Percentiles rank a stretch among this genome's conserved stretches.
phyloP scores from a whole-genome alignment of 1,284 basidiomycete species.

The Sanghuangporus weigelae region DNA sequence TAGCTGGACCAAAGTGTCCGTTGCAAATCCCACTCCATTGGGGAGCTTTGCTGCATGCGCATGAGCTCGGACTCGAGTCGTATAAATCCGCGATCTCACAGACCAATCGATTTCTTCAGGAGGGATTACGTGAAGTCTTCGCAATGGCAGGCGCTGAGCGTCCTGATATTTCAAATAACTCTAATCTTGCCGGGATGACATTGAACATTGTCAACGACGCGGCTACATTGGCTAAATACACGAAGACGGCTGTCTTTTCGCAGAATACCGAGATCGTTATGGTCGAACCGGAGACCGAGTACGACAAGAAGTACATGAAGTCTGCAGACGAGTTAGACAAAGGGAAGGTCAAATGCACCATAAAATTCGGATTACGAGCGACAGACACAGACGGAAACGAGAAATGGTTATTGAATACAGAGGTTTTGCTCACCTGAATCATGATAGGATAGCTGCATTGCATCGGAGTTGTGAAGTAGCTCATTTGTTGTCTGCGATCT shows the following conservation, averaged over 20 bases:
- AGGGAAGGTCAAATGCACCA: neutral
- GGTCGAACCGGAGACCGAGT: neutral
- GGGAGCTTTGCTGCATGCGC: slow-evolving; percentile 1
- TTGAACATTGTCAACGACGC: neutral
- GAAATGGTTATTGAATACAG: neutral
- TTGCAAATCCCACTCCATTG: slow-evolving; percentile 4
- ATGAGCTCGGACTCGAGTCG: slow-evolving; percentile 2
- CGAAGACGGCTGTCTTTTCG: slow-evolving; percentile 2
- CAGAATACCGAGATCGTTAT: neutral
- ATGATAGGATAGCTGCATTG: too few relatives aligned
- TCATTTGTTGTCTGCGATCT: neutral
- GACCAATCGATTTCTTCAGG: neutral
- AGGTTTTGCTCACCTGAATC: slow-evolving; percentile 3
- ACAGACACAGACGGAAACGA: neutral
- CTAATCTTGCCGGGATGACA: neutral
- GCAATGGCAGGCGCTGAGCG: neutral
- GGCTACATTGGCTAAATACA: neutral
- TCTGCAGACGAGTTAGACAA: neutral
- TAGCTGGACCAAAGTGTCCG: neutral
- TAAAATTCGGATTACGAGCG: neutral
- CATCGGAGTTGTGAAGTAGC: neutral
- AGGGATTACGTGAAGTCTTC: neutral
- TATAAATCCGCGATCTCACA: neutral
- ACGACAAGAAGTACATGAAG: neutral
- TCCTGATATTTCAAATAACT: neutral